Base-by-base conservation (phyloP, 345 rosid genomes). In the Adansonia digitata region DNA sequence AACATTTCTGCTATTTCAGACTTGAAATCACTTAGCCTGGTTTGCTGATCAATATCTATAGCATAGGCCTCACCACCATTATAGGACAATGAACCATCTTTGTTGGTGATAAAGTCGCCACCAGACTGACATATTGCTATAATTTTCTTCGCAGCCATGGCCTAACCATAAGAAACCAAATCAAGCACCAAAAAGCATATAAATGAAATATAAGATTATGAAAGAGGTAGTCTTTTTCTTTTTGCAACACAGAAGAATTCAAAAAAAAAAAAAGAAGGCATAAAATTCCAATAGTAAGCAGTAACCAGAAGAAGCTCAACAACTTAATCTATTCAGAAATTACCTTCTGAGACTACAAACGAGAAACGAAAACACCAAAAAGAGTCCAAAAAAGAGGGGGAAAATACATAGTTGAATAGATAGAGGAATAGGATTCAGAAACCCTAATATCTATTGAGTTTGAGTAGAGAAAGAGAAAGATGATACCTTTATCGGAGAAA, bases 51-150 rank as follows among this genome's bases (percentile, higher is more conserved):
- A 34, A 94, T 83, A 82, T 91, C 94, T 20, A 94, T 79, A 0
- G 97, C 98, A 72, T 89, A 88, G 5, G 97, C 98, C 37, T 91
- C 97, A 6, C 97, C 98, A 9, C 97, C 97, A 46, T 71, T 82
- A 71, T 89, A 92, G 0, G 91, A 84, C 76, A 94, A 78, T 0
- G 89, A 80, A 14, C 97, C 97, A 48, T 92, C 97, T 80, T 80
- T 81, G 46, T 80, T 73, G 3, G 89, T 74, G 57, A 89, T 86
- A 81, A 94, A 94, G 75, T 89, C 94, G 20, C 97, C 98, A 40
- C 97, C 97, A 0, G 98, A 91, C 73, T 92, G 97, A 80, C 97
- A 94, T 77, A 94, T 94, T 29, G 97, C 98, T 82, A 94, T 92
- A 59, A 94, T 77, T 84, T 90, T 94, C 83, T 87, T 90, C 52